These are phyloP conservation scores for Lactarius hatsudake DNA, from an alignment of 768 basidiomycete species.

Conservation along the genomic window DNA sequence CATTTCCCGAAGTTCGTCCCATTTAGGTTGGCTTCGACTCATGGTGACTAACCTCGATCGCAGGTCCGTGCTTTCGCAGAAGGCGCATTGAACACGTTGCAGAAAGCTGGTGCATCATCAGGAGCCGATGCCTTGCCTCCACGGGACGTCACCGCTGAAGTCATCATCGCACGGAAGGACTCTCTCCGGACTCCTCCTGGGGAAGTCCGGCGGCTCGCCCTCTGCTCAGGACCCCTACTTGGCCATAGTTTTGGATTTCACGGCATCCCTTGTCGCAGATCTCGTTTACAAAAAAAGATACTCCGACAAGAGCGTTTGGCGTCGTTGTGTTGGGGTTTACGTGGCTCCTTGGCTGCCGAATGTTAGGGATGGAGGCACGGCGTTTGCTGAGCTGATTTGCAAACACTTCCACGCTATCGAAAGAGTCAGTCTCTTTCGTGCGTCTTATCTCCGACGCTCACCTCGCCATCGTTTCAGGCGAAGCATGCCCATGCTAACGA, in stretches of 20 bases:
- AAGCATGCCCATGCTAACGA: conserved; percentile 48
- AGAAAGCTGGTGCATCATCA: conserved; percentile 81
- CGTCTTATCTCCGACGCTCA: conserved; percentile 11
- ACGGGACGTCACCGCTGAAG: conserved; percentile 68
- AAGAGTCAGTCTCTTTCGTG: conserved; percentile 39
- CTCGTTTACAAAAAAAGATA: conserved; percentile 62
- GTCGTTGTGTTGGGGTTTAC: conserved; percentile 69
- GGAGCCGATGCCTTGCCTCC: conserved; percentile 62
- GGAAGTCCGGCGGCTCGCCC: conserved; percentile 43
- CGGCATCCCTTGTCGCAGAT: conserved; percentile 73
- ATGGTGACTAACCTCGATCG: conserved; percentile 14
- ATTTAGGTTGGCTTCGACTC: conserved; percentile 11
- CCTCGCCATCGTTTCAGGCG: conserved; percentile 40
- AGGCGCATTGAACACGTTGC: conserved; percentile 73
- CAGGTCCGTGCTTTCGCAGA: conserved; percentile 91
- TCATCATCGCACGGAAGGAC: conserved; percentile 51
- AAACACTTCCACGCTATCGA: conserved; percentile 77
- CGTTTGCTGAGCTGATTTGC: conserved; percentile 63
- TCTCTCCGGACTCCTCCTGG: conserved; percentile 60
- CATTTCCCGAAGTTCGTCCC: conserved; percentile 83
- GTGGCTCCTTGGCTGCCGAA: conserved; percentile 62
- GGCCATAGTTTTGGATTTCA: conserved; percentile 62
- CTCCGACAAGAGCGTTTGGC: conserved; percentile 55
- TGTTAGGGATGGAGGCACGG: conserved; percentile 43
- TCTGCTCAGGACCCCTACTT: conserved; percentile 57